Evolutionary conservation across 2,329 filamentous ascomycete genomes (phyloP).

Genomic region (Aspergillus amoenus): DNA sequence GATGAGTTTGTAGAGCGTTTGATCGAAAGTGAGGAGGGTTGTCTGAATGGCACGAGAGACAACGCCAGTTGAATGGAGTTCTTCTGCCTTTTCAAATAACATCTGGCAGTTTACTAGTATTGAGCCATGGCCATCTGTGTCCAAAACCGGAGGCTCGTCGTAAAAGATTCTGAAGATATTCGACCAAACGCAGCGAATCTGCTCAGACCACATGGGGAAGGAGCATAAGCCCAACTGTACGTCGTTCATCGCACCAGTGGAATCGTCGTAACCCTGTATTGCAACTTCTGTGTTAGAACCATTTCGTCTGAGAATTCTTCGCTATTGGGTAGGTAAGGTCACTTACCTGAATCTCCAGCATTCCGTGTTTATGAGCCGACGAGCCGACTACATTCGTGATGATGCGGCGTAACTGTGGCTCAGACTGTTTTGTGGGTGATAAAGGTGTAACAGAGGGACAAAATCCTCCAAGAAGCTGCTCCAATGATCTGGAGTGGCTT

Average conservation of each 20-base stretch:
- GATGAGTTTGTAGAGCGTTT: constrained; percentile 48
- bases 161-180: constrained; percentile 18
- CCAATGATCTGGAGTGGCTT: constrained; percentile 5
- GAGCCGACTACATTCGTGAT: constrained; percentile 10
- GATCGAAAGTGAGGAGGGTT: constrained; percentile 46
- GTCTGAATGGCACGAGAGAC: constrained; percentile 49
- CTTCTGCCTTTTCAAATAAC: constrained; percentile 48
- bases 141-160: background rate
- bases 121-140: background rate
- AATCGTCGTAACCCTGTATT: background rate
- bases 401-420: background rate
- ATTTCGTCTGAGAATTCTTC: background rate
- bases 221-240: background rate
- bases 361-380: constrained; percentile 8
- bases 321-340: background rate
- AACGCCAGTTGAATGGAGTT: constrained; percentile 43
- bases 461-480: background rate
- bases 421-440: background rate
- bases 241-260: background rate
- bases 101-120: constrained; percentile 18
- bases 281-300: background rate
- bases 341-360: constrained; percentile 12
- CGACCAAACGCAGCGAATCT: constrained; percentile 11
- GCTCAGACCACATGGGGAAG: constrained; percentile 9
- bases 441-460: background rate